Percentiles rank a stretch among this genome's conserved stretches.
These are phyloP conservation scores for Aureobasidium sp. DNA, from an alignment of 2,329 filamentous ascomycete species.

Conservation along the genomic window DNA sequence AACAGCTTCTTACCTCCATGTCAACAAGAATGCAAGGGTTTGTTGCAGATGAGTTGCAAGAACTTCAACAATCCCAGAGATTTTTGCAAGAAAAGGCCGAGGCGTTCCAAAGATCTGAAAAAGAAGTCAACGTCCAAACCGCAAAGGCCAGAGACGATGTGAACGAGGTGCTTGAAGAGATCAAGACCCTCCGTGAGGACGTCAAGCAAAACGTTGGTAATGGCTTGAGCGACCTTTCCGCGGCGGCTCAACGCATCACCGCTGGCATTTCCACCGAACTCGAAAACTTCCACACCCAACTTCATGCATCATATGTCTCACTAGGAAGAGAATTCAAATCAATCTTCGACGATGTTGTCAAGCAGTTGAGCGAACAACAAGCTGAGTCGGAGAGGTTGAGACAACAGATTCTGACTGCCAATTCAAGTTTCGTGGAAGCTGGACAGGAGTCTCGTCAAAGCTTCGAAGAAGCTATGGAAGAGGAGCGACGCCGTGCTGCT, in stretches of 20 bases:
- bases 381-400: slow-evolving; percentile 67
- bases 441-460: slow-evolving; percentile 60
- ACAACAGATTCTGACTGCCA: slow-evolving; percentile 64
- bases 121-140: slow-evolving; percentile 61
- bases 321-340: slow-evolving; percentile 80
- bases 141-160: slow-evolving; percentile 70
- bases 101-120: slow-evolving; percentile 60
- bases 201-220: slow-evolving; percentile 82
- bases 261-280: slow-evolving; percentile 84
- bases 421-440: slow-evolving; percentile 59
- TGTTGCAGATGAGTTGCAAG: slow-evolving; percentile 65
- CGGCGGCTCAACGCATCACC: slow-evolving; percentile 79
- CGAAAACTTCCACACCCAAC: slow-evolving; percentile 71
- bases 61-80: slow-evolving; percentile 61
- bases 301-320: slow-evolving; percentile 76
- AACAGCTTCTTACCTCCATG: slow-evolving; percentile 60
- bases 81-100: slow-evolving; percentile 64
- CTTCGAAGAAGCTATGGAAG: slow-evolving; percentile 63
- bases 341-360: slow-evolving; percentile 74
- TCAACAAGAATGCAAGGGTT: slow-evolving; percentile 69
- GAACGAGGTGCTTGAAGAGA: slow-evolving; percentile 86
- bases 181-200: slow-evolving; percentile 79
- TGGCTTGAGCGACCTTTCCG: slow-evolving; percentile 74
- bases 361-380: slow-evolving; percentile 68
- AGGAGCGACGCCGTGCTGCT: slow-evolving; percentile 67